These are phyloP conservation scores for Bryopsis sp. DNA, from an alignment of 139 green algal genomes.

Conservation along the genomic window DNA sequence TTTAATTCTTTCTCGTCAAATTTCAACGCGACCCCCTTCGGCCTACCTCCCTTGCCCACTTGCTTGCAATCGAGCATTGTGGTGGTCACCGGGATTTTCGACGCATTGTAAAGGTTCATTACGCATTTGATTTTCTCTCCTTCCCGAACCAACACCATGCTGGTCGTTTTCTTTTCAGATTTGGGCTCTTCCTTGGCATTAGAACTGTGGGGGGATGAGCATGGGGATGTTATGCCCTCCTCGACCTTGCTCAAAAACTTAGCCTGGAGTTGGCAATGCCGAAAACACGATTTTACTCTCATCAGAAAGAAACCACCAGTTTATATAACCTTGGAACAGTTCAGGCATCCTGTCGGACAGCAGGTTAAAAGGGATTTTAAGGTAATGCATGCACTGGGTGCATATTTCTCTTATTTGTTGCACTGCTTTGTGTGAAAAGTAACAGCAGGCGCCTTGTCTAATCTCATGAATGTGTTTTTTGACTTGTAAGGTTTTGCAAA, in stretches of 20 bases:
- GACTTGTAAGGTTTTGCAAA: neutral
- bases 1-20: neutral
- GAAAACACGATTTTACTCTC: no score
- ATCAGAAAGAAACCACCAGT: no score
- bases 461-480: neutral
- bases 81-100: neutral
- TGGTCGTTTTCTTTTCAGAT: neutral
- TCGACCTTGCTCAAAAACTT: no score
- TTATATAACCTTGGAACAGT: no score
- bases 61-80: neutral
- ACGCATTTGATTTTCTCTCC: conserved; percentile 4
- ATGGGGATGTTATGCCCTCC: no score
- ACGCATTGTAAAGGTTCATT: conserved; percentile 1
- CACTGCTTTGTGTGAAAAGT: no score
- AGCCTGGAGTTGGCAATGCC: no score
- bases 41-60: neutral
- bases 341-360: no score
- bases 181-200: neutral
- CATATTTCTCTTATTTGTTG: no score
- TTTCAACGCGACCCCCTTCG: neutral
- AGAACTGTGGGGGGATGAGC: neutral
- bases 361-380: no score
- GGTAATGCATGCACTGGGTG: no score
- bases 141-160: neutral
- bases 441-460: neutral